Percentiles rank a stretch among this genome's conserved stretches.
These are phyloP conservation scores for Phytophthora meadii DNA, from an alignment of 352 stramenopile genomes.

Conservation along the genomic window DNA sequence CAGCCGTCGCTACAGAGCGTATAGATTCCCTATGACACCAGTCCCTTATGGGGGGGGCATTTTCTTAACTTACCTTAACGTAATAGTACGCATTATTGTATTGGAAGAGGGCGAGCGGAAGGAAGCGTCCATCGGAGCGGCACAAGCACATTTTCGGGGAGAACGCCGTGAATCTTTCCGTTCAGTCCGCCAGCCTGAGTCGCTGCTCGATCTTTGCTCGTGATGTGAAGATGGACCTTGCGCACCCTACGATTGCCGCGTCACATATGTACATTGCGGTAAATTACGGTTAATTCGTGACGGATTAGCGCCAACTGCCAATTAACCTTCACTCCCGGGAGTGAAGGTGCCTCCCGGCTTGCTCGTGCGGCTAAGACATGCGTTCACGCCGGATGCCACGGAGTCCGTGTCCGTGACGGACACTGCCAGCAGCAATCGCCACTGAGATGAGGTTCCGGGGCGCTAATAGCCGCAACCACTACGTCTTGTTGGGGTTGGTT, in stretches of 20 bases:
- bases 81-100: slow-evolving; percentile 43
- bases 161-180: neutral
- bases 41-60: neutral
- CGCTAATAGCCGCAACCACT: too few species aligned
- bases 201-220: neutral
- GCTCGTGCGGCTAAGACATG: too few species aligned
- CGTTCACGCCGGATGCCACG: too few species aligned
- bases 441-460: too few species aligned
- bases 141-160: neutral
- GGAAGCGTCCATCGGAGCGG: too few species aligned
- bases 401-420: too few species aligned
- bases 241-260: slow-evolving; percentile 11
- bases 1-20: slow-evolving; percentile 43
- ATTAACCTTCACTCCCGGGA: too few species aligned
- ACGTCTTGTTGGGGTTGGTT: too few species aligned
- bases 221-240: slow-evolving; percentile 10
- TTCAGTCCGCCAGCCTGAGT: slow-evolving; percentile 7
- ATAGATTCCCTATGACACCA: slow-evolving; percentile 27
- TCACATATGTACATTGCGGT: slow-evolving; percentile 12
- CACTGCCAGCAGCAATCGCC: too few species aligned
- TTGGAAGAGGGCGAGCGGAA: slow-evolving; percentile 9
- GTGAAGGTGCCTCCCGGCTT: too few species aligned
- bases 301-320: too few species aligned
- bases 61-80: slow-evolving; percentile 39
- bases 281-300: too few species aligned